These are phyloP conservation scores for Tetrapisispora phaffii DNA, from an alignment of 805 yeast species.

Conservation along the genomic window DNA sequence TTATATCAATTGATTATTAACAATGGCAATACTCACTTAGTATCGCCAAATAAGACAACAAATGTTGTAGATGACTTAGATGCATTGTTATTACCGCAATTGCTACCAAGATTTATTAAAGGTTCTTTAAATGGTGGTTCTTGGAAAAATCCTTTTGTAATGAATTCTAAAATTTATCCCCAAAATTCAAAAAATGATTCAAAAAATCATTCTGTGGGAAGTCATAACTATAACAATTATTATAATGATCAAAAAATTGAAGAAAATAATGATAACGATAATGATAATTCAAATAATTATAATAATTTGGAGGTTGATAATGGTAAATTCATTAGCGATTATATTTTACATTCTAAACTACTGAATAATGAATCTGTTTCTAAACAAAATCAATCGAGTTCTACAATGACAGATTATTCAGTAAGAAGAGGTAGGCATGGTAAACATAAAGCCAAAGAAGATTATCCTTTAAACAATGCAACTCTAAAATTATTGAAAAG, in stretches of 20 bases:
- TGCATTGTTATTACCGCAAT: conserved; percentile 40
- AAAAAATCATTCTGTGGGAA: neutral
- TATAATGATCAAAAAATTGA: neutral
- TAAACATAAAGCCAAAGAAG: neutral
- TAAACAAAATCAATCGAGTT: neutral
- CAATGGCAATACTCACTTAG: neutral
- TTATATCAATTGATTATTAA: conserved; percentile 17
- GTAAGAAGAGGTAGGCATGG: neutral
- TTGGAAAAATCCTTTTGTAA: conserved; percentile 56
- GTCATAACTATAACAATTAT: neutral
- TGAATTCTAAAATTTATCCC: conserved; percentile 1
- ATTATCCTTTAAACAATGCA: conserved; percentile 16
- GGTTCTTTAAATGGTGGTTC: conserved; percentile 67
- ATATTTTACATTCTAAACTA: neutral
- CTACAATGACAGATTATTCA: neutral
- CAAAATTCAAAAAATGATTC: neutral
- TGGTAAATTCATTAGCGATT: neutral
- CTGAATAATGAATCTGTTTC: neutral
- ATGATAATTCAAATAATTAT: neutral
- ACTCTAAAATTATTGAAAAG: conserved; percentile 17
- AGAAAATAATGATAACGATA: neutral
- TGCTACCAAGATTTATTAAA: conserved; percentile 57
- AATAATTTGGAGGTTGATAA: conserved; percentile 1
- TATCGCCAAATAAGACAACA: neutral
- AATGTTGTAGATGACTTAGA: neutral